Evolutionary conservation across 139 green algal species (phyloP), one percentile per base, ranked within the genome.

Genomic region (Chlorella sorokiniana): DNA sequence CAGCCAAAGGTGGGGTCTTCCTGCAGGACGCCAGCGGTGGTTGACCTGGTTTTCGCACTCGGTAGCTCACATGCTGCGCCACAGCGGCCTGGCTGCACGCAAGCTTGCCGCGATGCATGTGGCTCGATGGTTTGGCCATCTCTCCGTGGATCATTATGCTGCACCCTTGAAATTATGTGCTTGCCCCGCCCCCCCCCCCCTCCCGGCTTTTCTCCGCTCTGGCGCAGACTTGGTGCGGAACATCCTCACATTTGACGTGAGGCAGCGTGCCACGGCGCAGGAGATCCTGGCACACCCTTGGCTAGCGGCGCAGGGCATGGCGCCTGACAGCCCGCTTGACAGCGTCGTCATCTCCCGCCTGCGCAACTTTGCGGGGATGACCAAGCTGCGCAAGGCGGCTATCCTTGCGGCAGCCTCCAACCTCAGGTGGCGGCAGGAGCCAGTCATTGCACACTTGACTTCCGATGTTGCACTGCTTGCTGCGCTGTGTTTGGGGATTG

Each of bases 281-380:
- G 27, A 69, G 4, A 81, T 81, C 38, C 56, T 81, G 74, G 27
- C 81, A 48, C 85, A 90, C 48, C 80, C 83, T 6, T 92, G 88
- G 88, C 84, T 92, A 65, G 56, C 82, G 40, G 89, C 90, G 81
- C 87, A 92, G 61, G 88, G 85, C 48, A 85, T 86, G 31, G 85
- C 88, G 2, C 38, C 75, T 6, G 90, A 93, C 83, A 80, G 73
- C 14, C 67, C 76, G 4, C 64, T 96, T 83, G 91, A 94, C 83
- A 86, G 54, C 68, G 86, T 93, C 38, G 91, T 96, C 76, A 84
- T 94, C 69, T 72, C 88, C 70, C 84, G 92, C 63, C 89, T 96
- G 76, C 89, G 87, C 70, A 88, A 95, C 81, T 87, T 87, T 69
- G 78, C 83, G 29, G 44, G 56, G 31, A 74, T 85, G 51, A 86